Evolutionary conservation across 2,329 filamentous ascomycete species (phyloP).

Genomic region (Exophiala calicioides): DNA sequence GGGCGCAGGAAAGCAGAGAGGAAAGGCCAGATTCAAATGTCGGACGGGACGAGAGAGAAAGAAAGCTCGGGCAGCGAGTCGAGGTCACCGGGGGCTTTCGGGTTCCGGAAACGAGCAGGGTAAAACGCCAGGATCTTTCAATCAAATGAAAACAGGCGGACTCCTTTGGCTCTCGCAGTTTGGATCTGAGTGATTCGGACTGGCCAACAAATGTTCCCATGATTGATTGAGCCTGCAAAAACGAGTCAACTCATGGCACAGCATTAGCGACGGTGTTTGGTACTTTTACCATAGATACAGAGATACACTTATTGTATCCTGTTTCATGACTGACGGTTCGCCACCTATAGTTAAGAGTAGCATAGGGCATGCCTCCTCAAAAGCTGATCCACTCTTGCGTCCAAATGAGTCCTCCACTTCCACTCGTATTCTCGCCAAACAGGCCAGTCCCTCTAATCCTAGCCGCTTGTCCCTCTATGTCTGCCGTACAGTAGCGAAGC

Average conservation of each 20-base stretch:
- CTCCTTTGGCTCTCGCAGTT: too few relatives aligned
- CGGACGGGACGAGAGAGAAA: background rate
- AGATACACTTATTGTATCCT: too few relatives aligned
- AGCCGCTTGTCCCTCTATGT: conserved; percentile 18
- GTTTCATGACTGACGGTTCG: too few relatives aligned
- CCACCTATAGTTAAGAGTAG: too few relatives aligned
- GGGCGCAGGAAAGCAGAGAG: conserved; percentile 33
- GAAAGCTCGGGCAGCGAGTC: background rate
- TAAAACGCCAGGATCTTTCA: too few relatives aligned
- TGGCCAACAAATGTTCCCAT: too few relatives aligned
- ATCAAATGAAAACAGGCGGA: too few relatives aligned
- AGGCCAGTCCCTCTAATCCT: conserved; percentile 21
- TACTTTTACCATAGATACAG: background rate
- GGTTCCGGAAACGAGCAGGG: conserved; percentile 6
- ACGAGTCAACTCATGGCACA: background rate
- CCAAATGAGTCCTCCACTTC: conserved; percentile 28
- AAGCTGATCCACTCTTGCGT: conserved; percentile 31
- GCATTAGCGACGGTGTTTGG: background rate
- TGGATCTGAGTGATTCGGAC: too few relatives aligned
- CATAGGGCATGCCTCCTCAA: conserved; percentile 2
- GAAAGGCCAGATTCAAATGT: conserved; percentile 7
- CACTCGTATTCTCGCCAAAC: conserved; percentile 15
- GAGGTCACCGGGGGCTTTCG: background rate
- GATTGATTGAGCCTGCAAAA: background rate
- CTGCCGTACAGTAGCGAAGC: conserved; percentile 28